These are phyloP conservation scores for Macrophomina phaseolina DNA, from an alignment of 2,329 filamentous ascomycete genomes.

Conservation along the genomic window DNA sequence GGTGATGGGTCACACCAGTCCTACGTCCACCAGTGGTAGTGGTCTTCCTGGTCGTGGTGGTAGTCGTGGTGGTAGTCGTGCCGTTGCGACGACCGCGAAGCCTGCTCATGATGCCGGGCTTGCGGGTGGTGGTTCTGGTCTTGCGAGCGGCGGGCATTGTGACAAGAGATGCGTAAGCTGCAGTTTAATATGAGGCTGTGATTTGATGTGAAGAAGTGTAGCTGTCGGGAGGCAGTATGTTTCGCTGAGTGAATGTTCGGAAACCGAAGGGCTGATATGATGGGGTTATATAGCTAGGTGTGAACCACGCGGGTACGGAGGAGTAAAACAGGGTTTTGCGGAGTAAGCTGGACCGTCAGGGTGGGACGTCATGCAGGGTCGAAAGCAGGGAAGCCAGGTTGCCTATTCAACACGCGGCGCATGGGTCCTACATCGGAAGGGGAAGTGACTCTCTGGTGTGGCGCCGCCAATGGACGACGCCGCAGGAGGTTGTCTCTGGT, in stretches of 20 bases:
- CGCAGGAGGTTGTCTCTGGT: background rate
- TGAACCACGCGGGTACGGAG: background rate
- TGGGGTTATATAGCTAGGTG: background rate
- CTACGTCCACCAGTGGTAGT: slow-evolving; percentile 36
- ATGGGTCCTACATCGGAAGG: background rate
- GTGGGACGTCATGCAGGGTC: slow-evolving; percentile 28
- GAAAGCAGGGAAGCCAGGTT: slow-evolving; percentile 12
- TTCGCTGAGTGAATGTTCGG: background rate
- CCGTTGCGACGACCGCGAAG: slow-evolving; percentile 50
- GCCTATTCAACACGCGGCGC: slow-evolving; percentile 12
- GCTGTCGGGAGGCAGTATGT: background rate
- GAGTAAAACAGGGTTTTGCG: slow-evolving; percentile 22
- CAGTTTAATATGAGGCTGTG: slow-evolving; percentile 19
- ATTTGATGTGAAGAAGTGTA: background rate
- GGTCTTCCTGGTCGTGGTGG: slow-evolving; percentile 47
- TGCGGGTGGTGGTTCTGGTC: slow-evolving; percentile 47
- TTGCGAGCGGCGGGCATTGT: slow-evolving; percentile 36
- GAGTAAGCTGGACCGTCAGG: slow-evolving; percentile 6
- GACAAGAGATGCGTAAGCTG: background rate
- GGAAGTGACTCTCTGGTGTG: background rate
- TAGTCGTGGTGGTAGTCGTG: slow-evolving; percentile 43
- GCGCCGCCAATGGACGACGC: slow-evolving; percentile 3
- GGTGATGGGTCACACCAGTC: slow-evolving; percentile 55
- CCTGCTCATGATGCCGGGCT: slow-evolving; percentile 61
- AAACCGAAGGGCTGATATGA: background rate